Conservation (phyloP, 2,329 filamentous ascomycete species). For the Talaromyces sp. region DNA sequence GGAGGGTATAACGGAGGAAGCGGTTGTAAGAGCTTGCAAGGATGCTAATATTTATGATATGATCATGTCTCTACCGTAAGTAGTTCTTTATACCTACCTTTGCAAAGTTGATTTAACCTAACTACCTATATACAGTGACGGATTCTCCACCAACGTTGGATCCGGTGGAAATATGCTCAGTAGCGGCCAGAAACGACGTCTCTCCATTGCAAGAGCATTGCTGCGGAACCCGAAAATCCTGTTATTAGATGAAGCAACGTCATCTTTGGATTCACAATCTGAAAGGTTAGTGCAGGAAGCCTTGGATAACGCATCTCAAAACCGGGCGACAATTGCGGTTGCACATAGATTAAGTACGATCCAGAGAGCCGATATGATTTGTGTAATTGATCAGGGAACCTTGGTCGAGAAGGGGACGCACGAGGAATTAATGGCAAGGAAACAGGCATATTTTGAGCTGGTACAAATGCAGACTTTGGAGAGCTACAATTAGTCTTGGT, state of each 20-base stretch:
- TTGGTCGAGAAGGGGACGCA: not conserved
- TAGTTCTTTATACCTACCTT: too few species aligned
- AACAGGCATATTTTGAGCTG: not conserved
- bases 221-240: slow-evolving; percentile 77
- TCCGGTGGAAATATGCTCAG: slow-evolving; percentile 65
- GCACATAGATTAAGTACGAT: not conserved
- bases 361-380: not conserved
- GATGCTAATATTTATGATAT: not conserved
- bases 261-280: slow-evolving; percentile 60
- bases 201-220: slow-evolving; percentile 76
- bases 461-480: not conserved
- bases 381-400: not conserved
- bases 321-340: not conserved
- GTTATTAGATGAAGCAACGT: slow-evolving; percentile 85
- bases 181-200: slow-evolving; percentile 86
- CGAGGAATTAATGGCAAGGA: not conserved
- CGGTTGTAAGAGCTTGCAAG: not conserved
- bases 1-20: not conserved
- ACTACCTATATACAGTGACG: too few species aligned
- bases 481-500: too few species aligned
- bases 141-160: too few species aligned
- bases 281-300: not conserved
- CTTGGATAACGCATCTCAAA: not conserved
- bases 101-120: too few species aligned
- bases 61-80: not conserved